Evolutionary conservation across 225 moss, liverwort and hornwort genomes (phyloP), one percentile per base, ranked within the genome.

Genomic region (Sphagnum tenellum): DNA sequence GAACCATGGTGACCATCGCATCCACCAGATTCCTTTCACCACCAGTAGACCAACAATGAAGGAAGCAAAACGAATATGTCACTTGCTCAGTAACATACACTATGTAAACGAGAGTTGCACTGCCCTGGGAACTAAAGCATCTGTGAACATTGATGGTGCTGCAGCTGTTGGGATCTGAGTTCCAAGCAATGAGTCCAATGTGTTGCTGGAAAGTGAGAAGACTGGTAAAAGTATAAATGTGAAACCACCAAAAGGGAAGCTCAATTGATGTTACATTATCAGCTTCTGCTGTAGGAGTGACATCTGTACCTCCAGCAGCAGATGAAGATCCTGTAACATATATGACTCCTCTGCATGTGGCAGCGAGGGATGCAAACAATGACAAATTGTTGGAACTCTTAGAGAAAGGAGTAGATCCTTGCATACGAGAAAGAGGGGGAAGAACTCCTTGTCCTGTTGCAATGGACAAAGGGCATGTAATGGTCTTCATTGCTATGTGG

Each of bases 31-130:
- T 69, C 96, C 96, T 11, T 89, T 98, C 46, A 90, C 96, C 59
- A 87, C 90, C 51, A 88, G 92, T 63, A 88, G 96, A 67, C 92
- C 96, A 58, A 98, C 96, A n/a, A 72, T 80, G 76, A 93, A 89
- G 73, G 96, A 98, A 77, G 96, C 96, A 46, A 90, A 90, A 69
- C 86, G 96, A 56, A 78, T 93, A 45, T 80, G 76, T 82, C 78
- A 77, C 67, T 66, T 87, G 64, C 77, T 98, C 66, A 77, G 73
- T 72, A 77, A 76, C 59, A 67, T 83, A 74, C 87, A 78, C 68
- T 72, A 45, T 79, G 70, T 74, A 55, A 78, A 85, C 13, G 76
- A 46, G 69, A 72, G 77, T 66, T 46, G 59, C 45, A 59, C 74
- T 57, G 45, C 67, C 67, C 72, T 54, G 75, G 62, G 48, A 64